phyloP scores from a whole-genome alignment of 2,329 filamentous ascomycete genomes.

The Aspergillus versicolor region DNA sequence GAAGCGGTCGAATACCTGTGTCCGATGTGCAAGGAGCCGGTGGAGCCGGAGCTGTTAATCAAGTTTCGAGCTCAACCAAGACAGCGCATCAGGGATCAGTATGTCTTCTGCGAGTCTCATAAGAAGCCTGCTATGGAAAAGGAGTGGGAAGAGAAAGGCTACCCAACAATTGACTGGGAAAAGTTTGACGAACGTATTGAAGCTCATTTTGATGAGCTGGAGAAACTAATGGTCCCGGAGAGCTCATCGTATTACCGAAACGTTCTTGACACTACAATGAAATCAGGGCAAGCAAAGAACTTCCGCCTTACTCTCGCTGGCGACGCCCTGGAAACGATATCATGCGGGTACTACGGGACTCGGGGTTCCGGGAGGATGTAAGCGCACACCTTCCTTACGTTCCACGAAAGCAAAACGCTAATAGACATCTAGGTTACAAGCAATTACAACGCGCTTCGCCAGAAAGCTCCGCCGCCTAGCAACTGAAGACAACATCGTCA shows the following conservation, averaged over 20 bases:
- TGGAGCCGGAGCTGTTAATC: conserved; percentile 57
- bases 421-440: conserved; percentile 45
- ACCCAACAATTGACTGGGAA: conserved; percentile 72
- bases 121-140: conserved; percentile 54
- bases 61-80: conserved; percentile 45
- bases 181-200: conserved; percentile 59
- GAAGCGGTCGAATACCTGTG: conserved; percentile 48
- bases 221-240: conserved; percentile 56
- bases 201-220: conserved; percentile 56
- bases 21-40: conserved; percentile 64
- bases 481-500: conserved; percentile 64
- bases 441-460: conserved; percentile 62
- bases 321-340: conserved; percentile 54
- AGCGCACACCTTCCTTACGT: conserved; percentile 26
- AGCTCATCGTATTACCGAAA: conserved; percentile 60
- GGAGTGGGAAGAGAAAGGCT: conserved; percentile 55
- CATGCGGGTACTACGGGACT: conserved; percentile 81
- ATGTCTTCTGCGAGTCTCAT: conserved; percentile 64
- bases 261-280: conserved; percentile 55
- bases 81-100: conserved; percentile 36
- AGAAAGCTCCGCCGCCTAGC: conserved; percentile 61
- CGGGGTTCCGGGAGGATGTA: conserved; percentile 71
- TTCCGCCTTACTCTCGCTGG: conserved; percentile 54
- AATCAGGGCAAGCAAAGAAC: conserved; percentile 59
- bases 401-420: conserved; percentile 9